Conservation (phyloP, 1,139 yeast genomes). For the Hanseniaspora gamundiae region DNA sequence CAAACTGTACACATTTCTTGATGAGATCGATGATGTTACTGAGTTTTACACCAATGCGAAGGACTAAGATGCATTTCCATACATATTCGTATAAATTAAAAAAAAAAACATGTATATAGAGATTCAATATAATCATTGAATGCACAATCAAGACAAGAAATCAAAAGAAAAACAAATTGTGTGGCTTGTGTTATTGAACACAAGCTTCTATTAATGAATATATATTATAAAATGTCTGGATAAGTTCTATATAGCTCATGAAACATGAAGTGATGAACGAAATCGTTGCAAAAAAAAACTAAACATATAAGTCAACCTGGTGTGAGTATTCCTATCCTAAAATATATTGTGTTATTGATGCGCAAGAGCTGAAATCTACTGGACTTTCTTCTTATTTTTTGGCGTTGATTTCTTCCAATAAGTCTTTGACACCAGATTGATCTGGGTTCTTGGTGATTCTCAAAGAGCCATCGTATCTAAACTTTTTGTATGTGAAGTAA, state of each 20-base stretch:
- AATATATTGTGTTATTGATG: too few species aligned
- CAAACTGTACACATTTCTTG: conserved; percentile 50
- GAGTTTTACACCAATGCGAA: conserved; percentile 50
- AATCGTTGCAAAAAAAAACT: not conserved
- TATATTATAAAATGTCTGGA: not conserved
- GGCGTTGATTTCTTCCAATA: conserved; percentile 27
- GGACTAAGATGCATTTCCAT: conserved; percentile 3
- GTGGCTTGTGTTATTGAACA: too few species aligned
- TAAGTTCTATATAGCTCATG: too few species aligned
- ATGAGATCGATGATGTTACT: conserved; percentile 70
- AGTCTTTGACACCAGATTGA: conserved; percentile 41
- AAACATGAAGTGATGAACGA: not conserved
- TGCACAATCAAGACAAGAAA: too few species aligned
- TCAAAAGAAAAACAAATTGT: too few species aligned
- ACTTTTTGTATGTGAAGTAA: conserved; percentile 63
- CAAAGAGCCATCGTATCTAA: conserved; percentile 51
- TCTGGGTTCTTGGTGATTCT: conserved; percentile 57
- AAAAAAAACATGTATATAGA: not conserved
- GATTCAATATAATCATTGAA: too few species aligned
- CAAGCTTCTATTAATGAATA: conserved; percentile 1
- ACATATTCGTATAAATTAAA: too few species aligned
- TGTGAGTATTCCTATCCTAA: too few species aligned
- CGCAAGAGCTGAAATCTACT: too few species aligned
- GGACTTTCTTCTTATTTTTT: not conserved
- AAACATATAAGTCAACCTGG: too few species aligned